Evolutionary conservation across 306 rosid species (phyloP), one percentile per base, ranked within the genome.

Genomic region (Luffa aegyptiaca): DNA sequence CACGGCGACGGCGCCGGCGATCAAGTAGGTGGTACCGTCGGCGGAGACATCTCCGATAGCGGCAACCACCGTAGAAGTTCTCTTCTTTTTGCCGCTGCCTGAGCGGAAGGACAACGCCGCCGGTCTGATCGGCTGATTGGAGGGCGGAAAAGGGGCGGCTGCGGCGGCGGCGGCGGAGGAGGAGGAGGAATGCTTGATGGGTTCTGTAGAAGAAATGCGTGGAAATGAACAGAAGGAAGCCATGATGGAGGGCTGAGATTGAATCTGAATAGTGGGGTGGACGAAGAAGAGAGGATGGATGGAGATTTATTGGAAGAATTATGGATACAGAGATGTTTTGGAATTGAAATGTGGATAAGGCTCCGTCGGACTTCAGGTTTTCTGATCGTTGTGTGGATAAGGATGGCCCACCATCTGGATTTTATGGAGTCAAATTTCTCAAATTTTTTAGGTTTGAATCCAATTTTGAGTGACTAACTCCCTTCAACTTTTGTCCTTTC

Each of bases 41-140:
- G 92, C 76, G 0, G 98, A 85, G 6, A 95, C 88, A 48, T 95
- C 98, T 69, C 98, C 97, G 11, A 89, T 84, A 2, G 93, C 98
- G 2, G 93, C 91, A 84, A 92, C 97, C 71, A 91, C 85, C 3
- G 82, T 76, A 5, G 81, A 85, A 45, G 84, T 71, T 75, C 90
- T 84, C 49, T 41, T 89, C 73, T 73, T 82, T 48, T 78, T 85
- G 70, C 35, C 10, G 68, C 31, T 65, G 53, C 58, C 58, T 6
- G 9, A 63, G 2, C 63, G 63, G 58, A 75, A 14, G 21, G 69
- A 11, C 16, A 84, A 51, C 18, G 84, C 81, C 10, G 72, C 58
- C 46, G 81, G 79, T 70, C 20, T 70, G 4, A 85, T 56, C 16
- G 58, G n/a, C 8, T 66, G 62, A 21, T 49, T 20, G 69, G 78